Conservation (phyloP, 768 basidiomycete species). For the Tylopilus subfusipes region DNA sequence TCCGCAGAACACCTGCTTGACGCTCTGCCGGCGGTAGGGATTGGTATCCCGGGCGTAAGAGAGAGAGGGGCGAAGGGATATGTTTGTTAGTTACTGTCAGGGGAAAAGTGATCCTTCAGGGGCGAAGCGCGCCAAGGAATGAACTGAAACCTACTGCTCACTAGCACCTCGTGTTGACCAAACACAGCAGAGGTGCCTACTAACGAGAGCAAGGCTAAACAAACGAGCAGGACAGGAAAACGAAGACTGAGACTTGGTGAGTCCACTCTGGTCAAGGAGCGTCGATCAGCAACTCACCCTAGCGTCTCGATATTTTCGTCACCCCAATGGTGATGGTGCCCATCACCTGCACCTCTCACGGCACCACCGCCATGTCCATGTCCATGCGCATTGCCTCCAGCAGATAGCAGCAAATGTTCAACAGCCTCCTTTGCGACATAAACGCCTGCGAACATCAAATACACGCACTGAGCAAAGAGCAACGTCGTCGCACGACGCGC, state of each 20-base stretch:
- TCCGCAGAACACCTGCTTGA: conserved; percentile 16
- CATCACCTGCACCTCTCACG: conserved; percentile 34
- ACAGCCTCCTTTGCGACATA: conserved; percentile 98
- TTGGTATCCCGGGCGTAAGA: conserved; percentile 37
- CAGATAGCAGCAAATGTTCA: conserved; percentile 82
- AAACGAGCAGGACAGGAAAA: conserved; percentile 58
- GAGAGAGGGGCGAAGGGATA: conserved; percentile 49
- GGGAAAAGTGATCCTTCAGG: conserved; percentile 3
- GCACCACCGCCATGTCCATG: conserved; percentile 62
- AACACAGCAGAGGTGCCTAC: conserved; percentile 54
- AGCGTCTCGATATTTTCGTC: conserved; percentile 41
- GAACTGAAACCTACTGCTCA: conserved; percentile 49
- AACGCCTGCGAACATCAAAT: conserved; percentile 89
- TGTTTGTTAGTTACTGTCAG: conserved; percentile 56
- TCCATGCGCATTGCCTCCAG: conserved; percentile 72
- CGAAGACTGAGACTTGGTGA: conserved; percentile 45
- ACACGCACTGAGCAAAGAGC: conserved; percentile 88
- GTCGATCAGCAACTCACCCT: conserved; percentile 35
- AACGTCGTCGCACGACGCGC: conserved; percentile 65
- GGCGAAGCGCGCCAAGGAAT: not conserved
- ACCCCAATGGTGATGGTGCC: conserved; percentile 67
- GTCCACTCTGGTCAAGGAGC: not conserved
- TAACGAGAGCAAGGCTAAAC: conserved; percentile 55
- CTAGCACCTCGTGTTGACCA: conserved; percentile 61
- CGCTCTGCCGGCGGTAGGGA: conserved; percentile 3